These are phyloP conservation scores for Azolla pinnata DNA, from an alignment of 75 land plant species.

Conservation along the genomic window DNA sequence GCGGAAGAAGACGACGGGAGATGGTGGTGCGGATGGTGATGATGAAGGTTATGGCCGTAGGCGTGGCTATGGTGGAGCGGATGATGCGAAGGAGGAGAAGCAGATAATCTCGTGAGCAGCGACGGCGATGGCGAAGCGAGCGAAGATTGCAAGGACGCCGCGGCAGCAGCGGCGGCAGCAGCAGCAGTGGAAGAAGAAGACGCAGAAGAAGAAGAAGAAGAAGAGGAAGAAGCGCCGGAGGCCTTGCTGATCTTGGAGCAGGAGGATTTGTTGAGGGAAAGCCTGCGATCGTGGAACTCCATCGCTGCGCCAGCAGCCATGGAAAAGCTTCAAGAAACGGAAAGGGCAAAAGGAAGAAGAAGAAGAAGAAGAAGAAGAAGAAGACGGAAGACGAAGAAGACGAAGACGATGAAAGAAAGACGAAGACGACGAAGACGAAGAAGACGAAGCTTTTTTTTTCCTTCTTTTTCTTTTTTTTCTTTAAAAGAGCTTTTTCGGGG, in stretches of 20 bases:
- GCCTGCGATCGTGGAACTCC: neutral
- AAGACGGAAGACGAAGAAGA: no score
- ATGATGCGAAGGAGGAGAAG: neutral
- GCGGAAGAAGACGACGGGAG: neutral
- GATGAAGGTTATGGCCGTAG: neutral
- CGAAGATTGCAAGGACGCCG: neutral
- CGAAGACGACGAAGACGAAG: no score
- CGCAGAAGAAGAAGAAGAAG: neutral
- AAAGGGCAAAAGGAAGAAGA: conserved; percentile 78
- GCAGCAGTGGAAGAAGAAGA: neutral
- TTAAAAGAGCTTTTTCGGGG: no score
- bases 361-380: conserved; percentile 70
- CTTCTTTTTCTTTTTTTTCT: no score
- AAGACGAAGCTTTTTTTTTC: no score
- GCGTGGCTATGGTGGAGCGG: neutral
- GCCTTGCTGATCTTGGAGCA: conserved; percentile 6
- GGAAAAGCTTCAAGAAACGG: conserved; percentile 39
- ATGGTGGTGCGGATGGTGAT: neutral
- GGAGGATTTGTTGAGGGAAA: conserved; percentile 1
- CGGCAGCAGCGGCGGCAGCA: neutral
- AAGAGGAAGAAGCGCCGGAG: neutral
- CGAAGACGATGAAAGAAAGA: no score
- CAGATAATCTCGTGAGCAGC: neutral
- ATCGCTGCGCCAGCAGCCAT: conserved; percentile 1
- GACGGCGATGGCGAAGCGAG: neutral